A percentile compares a stretch with the other conserved stretches of the same genome.
phyloP scores from a whole-genome alignment of 192 early-diverging fungal genomes.

The Coemansia aciculifera region DNA sequence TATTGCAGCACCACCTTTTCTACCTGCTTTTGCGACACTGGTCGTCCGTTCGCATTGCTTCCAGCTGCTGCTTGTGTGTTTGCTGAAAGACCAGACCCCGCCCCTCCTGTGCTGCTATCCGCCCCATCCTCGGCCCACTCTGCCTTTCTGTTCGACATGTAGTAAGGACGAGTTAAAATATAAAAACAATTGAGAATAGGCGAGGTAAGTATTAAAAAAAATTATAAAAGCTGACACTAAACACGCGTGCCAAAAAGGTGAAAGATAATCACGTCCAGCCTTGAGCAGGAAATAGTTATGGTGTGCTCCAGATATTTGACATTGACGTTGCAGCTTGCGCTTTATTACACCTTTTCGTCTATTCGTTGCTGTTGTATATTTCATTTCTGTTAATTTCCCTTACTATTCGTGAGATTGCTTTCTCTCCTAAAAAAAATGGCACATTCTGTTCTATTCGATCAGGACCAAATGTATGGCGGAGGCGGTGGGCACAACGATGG shows the following conservation, averaged over 20 bases:
- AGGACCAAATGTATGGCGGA: constrained; percentile 36
- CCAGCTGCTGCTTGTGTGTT: neutral
- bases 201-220: neutral
- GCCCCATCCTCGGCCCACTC: neutral
- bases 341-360: neutral
- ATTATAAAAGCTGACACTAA: neutral
- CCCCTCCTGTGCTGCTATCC: neutral
- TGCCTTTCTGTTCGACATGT: constrained; percentile 13
- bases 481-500: constrained; percentile 34
- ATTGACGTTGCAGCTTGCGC: neutral
- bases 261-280: neutral
- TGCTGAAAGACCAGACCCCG: neutral
- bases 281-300: neutral
- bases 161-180: neutral
- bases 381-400: neutral
- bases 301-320: neutral
- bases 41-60: constrained; percentile 12
- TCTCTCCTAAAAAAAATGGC: constrained; percentile 24
- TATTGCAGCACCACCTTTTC: constrained; percentile 69
- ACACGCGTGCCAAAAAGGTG: neutral
- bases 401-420: neutral
- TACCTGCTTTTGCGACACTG: constrained; percentile 44
- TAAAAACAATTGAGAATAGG: neutral
- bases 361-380: neutral
- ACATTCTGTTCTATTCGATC: constrained; percentile 55